Evolutionary conservation across 306 rosid species (phyloP), one percentile per base, ranked within the genome.

Genomic region (Lagenaria siceraria): DNA sequence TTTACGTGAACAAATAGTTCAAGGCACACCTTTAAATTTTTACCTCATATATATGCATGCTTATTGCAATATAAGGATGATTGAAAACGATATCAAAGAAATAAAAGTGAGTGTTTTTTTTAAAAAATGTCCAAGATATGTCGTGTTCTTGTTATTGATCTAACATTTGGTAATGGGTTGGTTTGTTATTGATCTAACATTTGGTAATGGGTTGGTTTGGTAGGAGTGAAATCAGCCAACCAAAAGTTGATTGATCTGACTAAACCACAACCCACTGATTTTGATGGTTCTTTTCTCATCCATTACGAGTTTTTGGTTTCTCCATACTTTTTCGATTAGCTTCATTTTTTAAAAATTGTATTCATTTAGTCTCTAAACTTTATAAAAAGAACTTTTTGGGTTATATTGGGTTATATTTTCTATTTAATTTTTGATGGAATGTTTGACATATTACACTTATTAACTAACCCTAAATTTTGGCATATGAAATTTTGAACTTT

Each of bases 161-260:
- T 15, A 69, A 43, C 75, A 40, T 21, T 68, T 68, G 10, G 35
- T 70, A 70, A 70, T 70, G 75, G 75, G 58, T 46, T 13, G 19
- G 74, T 68, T 70, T 46, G 74, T 46, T 42, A 1, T 43, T 42
- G 33, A 69, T 42, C 19, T 15, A 69, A 43, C 75, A 40, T 21
- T 68, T 68, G 10, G 35, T 70, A 70, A 70, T 70, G 75, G 75
- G 58, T 46, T 13, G 19, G 74, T 68, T 70, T 46, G 74, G 54
- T 68, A 5, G 75, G 38, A 11, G 36, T 46, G 75, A 70, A 46
- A 70, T 70, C 58, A 25, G 19, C 75, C 38, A 71, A 48, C 56
- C 31, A 24, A 69, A 71, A 71, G 58, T 17, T 46, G 76, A 71
- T 48, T 46, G 76, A 71, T 71, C 42, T 71, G 76, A 71, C 54